These are phyloP conservation scores for Protostelium mycophagum DNA, from an alignment of 78 protist genomes.

Conservation along the genomic window DNA sequence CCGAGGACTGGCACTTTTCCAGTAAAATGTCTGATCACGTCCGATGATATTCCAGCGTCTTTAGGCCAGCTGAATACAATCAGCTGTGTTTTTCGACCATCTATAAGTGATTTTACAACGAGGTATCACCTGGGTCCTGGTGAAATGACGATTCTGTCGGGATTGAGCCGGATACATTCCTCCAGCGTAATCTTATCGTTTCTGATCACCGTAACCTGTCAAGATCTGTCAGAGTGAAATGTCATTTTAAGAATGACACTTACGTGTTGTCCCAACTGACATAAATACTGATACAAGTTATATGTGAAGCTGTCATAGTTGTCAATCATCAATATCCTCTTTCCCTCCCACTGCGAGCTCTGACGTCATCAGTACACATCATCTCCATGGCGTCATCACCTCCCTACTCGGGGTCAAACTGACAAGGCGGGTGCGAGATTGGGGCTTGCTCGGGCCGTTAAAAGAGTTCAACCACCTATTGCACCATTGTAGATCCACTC, in stretches of 20 bases:
- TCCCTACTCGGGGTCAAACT: no score
- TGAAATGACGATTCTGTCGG: neutral
- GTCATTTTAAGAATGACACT: neutral
- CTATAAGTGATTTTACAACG: no score
- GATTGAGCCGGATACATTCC: conserved; percentile 10
- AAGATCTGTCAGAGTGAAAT: neutral
- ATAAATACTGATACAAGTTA: conserved; percentile 50
- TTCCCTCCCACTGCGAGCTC: neutral
- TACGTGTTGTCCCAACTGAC: conserved; percentile 36
- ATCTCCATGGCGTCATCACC: no score
- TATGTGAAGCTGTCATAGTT: conserved; percentile 66
- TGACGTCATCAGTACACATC: no score
- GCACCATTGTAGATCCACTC: neutral
- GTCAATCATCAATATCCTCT: conserved; percentile 33
- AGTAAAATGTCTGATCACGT: conserved; percentile 14
- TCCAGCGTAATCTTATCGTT: conserved; percentile 44
- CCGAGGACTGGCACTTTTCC: conserved; percentile 19
- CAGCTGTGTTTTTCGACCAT: neutral
- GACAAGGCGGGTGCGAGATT: no score
- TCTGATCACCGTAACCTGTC: conserved; percentile 23
- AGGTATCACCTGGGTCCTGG: conserved; percentile 21
- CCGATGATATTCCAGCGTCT: conserved; percentile 26
- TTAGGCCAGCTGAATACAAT: conserved; percentile 43
- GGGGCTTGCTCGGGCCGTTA: no score
- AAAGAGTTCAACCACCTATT: no score